Conservation (phyloP, 495 filamentous ascomycete genomes). For the Evernia prunastri region DNA sequence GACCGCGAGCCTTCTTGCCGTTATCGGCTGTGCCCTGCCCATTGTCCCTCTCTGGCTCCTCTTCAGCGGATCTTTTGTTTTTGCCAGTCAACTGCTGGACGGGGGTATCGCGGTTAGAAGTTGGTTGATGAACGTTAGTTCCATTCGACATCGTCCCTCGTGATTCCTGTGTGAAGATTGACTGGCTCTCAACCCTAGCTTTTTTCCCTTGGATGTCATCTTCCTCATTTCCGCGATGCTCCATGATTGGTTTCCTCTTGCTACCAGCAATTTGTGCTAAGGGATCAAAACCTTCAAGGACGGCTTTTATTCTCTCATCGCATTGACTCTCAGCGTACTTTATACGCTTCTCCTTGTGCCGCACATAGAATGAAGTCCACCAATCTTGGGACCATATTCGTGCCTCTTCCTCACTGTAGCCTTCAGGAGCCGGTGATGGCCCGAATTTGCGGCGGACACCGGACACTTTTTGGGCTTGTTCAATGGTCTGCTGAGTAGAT, state of each 20-base stretch:
- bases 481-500: not conserved
- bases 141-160: not conserved
- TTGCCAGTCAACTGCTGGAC: not conserved
- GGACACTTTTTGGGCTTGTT: constrained; percentile 6
- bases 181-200: constrained; percentile 5
- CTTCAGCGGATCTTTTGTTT: constrained; percentile 30
- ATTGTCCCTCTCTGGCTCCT: constrained; percentile 3
- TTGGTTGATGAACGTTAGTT: not conserved
- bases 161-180: constrained; percentile 8
- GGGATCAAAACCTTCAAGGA: constrained; percentile 12
- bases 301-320: constrained; percentile 17
- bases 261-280: constrained; percentile 7
- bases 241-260: constrained; percentile 15
- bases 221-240: constrained; percentile 7
- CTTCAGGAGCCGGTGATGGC: constrained; percentile 18
- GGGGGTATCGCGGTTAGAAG: not conserved
- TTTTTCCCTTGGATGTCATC: not conserved
- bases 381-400: constrained; percentile 22
- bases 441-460: constrained; percentile 11
- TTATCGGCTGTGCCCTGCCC: constrained; percentile 30
- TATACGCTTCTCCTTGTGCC: constrained; percentile 14
- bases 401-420: constrained; percentile 19
- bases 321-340: constrained; percentile 18
- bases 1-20: constrained; percentile 19
- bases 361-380: constrained; percentile 24